Evolutionary conservation across 441 rosid species (phyloP), one percentile per base, ranked within the genome.

Genomic region (Corymbia citriodora): DNA sequence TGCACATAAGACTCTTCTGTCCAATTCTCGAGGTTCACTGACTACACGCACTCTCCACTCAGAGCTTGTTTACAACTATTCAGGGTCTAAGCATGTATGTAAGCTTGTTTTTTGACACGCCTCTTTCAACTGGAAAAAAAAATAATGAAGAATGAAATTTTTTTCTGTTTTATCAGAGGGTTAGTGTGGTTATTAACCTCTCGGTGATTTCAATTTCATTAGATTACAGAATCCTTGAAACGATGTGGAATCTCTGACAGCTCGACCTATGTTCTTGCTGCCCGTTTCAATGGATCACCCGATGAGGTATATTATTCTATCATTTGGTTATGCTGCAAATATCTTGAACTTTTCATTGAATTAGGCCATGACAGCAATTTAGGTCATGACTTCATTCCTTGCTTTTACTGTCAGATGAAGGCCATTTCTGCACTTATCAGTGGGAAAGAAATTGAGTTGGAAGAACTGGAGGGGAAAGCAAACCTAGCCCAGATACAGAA

Each of bases 201-300:
- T n/a, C 3, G 48, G 36, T 63, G 50, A 36, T 55, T 74, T 88
- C 48, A 10, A 87, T 82, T 88, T 91, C 90, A 79, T 49, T 91
- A 96, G 99, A 97, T 98, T 90, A 95, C 98, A 31, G 99, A 98
- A 89, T 97, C 99, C 45, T 91, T 98, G 92, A 97, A 97, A 94
- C 94, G 98, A 93, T 98, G 96, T 88, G 99, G 99, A 89, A 97
- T 97, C 86, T 95, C 99, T 0, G 97, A 96, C 33, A 94, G 48
- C 93, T 81, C 97, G n/a, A 95, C 95, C 19, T 97, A 94, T 92
- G 93, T 97, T 90, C 94, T 98, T 23, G 98, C 95, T 14, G 99
- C 98, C n/a, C 95, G 96, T 89, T 96, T 97, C 91, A 93, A 95
- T 91, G 95, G 96, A 91, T 94, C 97, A 48, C 89, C 90, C 11